phyloP scores from a whole-genome alignment of 805 yeast genomes.

The Myxozyma udenii region DNA sequence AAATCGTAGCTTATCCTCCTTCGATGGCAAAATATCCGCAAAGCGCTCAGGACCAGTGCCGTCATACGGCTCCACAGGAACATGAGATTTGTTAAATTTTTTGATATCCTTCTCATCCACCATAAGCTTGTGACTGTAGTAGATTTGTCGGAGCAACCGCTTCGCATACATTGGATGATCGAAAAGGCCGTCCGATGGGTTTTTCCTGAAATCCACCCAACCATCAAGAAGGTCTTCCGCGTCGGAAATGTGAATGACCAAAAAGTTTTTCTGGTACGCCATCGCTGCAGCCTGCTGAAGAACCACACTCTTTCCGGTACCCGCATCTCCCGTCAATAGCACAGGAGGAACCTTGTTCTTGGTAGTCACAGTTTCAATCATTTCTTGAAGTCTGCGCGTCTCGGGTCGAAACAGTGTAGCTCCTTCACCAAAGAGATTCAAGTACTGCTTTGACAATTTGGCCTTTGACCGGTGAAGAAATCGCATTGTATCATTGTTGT shows the following conservation, averaged over 20 bases:
- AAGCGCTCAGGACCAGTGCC: not conserved
- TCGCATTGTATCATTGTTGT: not conserved
- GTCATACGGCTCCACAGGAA: not conserved
- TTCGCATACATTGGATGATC: constrained; percentile 24
- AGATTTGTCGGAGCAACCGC: constrained; percentile 8
- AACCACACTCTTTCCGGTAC: constrained; percentile 24
- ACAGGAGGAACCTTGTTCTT: not conserved
- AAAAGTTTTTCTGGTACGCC: constrained; percentile 3
- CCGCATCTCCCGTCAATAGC: constrained; percentile 16
- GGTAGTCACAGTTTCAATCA: not conserved
- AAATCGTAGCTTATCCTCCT: not conserved
- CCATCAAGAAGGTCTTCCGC: constrained; percentile 23
- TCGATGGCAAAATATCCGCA: not conserved
- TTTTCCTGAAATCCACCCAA: constrained; percentile 1
- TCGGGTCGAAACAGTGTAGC: constrained; percentile 10
- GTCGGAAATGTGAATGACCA: constrained; percentile 22
- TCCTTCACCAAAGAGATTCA: constrained; percentile 15
- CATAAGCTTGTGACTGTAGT: not conserved
- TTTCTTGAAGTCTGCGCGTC: not conserved
- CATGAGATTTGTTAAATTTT: not conserved
- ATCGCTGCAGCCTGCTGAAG: constrained; percentile 19
- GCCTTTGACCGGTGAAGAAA: constrained; percentile 3
- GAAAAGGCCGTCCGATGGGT: constrained; percentile 6
- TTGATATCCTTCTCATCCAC: not conserved
- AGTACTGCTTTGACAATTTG: constrained; percentile 10